Evolutionary conservation across 345 rosid species (phyloP).

Genomic region (Eucalyptus shirleyi): DNA sequence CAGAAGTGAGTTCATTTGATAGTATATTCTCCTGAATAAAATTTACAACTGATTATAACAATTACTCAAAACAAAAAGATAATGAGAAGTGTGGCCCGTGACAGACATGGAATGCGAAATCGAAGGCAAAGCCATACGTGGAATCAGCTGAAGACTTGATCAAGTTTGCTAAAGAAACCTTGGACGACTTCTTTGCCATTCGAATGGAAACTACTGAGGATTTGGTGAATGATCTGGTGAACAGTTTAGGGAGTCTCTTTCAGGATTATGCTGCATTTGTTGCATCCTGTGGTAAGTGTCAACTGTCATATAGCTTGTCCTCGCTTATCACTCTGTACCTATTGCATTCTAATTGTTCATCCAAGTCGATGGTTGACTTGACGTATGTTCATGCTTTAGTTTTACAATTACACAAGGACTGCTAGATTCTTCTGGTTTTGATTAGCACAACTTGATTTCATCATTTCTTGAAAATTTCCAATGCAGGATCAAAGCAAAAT

Average conservation of each 20-base stretch:
- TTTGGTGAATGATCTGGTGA: constrained; percentile 48
- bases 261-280: constrained; percentile 59
- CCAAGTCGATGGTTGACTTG: background rate
- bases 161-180: constrained; percentile 40
- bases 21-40: constrained; percentile 24
- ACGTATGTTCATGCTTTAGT: background rate
- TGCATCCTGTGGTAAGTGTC: constrained; percentile 58
- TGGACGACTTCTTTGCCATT: constrained; percentile 66
- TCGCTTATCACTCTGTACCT: background rate
- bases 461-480: background rate
- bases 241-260: constrained; percentile 48
- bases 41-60: constrained; percentile 39
- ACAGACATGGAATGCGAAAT: constrained; percentile 92
- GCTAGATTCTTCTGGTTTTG: background rate
- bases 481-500: constrained; percentile 66
- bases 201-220: constrained; percentile 66
- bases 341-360: background rate
- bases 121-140: constrained; percentile 76
- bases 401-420: background rate
- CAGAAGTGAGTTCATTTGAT: constrained; percentile 37
- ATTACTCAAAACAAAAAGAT: background rate
- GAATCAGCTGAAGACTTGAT: constrained; percentile 61
- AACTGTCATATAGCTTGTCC: background rate
- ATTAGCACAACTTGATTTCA: background rate
- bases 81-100: background rate